Percentiles rank a stretch among this genome's conserved stretches.
phyloP scores from a whole-genome alignment of 208 protist species.

The Spongospora subterranea region DNA sequence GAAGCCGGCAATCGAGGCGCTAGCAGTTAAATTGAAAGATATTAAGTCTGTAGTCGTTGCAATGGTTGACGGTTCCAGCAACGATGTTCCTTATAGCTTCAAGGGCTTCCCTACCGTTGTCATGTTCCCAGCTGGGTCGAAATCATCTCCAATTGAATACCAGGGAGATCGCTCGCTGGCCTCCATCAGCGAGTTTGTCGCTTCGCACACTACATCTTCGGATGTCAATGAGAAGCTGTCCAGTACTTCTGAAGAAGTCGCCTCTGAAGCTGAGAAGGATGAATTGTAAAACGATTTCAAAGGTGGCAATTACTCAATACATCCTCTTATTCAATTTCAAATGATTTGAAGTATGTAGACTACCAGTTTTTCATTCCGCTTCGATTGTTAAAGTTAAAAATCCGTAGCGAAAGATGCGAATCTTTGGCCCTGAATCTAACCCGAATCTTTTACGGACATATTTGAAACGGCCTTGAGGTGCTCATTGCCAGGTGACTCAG shows the following conservation, averaged over 20 bases:
- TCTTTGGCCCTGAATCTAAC: too few species aligned
- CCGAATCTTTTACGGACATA: too few species aligned
- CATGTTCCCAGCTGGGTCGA: slow-evolving; percentile 62
- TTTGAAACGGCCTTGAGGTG: too few species aligned
- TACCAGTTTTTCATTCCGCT: too few species aligned
- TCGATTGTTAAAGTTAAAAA: too few species aligned
- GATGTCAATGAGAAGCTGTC: background rate
- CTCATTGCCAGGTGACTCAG: too few species aligned
- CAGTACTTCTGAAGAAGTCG: background rate
- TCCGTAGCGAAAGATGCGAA: too few species aligned
- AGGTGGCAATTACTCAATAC: too few species aligned
- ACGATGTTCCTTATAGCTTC: slow-evolving; percentile 64
- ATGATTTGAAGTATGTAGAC: too few species aligned
- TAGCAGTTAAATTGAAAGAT: slow-evolving; percentile 68
- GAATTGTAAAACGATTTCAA: too few species aligned
- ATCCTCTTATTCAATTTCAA: too few species aligned
- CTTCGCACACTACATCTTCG: background rate
- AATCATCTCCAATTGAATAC: slow-evolving; percentile 1
- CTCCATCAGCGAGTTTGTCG: slow-evolving; percentile 9
- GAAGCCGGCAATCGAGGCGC: slow-evolving; percentile 73
- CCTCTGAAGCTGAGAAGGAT: background rate
- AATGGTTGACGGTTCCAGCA: slow-evolving; percentile 61
- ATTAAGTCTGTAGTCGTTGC: slow-evolving; percentile 70
- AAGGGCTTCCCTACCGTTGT: slow-evolving; percentile 67
- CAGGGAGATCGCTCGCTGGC: slow-evolving; percentile 3